Conservation (phyloP, 2,329 filamentous ascomycete genomes). For the Uncinocarpus reesii region DNA sequence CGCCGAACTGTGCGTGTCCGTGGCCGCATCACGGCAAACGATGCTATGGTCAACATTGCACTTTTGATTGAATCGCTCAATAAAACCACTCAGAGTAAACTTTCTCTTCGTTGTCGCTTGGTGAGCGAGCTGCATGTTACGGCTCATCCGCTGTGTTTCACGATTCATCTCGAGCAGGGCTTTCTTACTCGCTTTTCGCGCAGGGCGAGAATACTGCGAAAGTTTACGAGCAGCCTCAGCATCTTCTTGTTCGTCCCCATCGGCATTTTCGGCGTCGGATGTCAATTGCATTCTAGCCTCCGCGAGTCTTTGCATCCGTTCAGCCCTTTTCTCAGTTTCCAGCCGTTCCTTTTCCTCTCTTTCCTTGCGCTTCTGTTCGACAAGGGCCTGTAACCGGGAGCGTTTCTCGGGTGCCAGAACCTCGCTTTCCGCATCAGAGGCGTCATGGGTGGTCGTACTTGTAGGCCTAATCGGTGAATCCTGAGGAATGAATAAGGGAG, state of each 20-base stretch:
- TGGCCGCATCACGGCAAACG: constrained; percentile 14
- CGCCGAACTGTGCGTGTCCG: constrained; percentile 18
- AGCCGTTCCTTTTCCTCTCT: constrained; percentile 55
- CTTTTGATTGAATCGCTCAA: constrained; percentile 72
- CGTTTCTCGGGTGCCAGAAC: constrained; percentile 32
- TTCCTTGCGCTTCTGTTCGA: constrained; percentile 63
- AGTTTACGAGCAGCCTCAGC: constrained; percentile 57
- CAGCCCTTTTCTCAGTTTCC: constrained; percentile 35
- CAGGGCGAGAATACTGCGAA: constrained; percentile 57
- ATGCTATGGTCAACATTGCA: constrained; percentile 28
- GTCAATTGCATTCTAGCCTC: constrained; percentile 22
- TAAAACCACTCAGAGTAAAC: constrained; percentile 70
- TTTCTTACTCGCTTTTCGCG: constrained; percentile 83
- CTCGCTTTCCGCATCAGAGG: constrained; percentile 10
- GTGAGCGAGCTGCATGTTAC: constrained; percentile 84
- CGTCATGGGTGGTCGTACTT: background rate
- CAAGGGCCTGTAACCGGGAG: constrained; percentile 58
- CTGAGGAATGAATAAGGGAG: constrained; percentile 36
- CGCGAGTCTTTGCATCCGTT: constrained; percentile 24
- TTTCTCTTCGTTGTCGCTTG: constrained; percentile 86
- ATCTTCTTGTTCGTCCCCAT: constrained; percentile 44
- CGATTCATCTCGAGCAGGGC: constrained; percentile 89
- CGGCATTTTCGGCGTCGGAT: constrained; percentile 33
- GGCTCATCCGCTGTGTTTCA: constrained; percentile 81
- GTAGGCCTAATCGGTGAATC: constrained; percentile 8